Percentiles rank a stretch among this genome's conserved stretches.
Conservation (phyloP, 1,284 basidiomycete species). For the Rhodofomes roseus region DNA sequence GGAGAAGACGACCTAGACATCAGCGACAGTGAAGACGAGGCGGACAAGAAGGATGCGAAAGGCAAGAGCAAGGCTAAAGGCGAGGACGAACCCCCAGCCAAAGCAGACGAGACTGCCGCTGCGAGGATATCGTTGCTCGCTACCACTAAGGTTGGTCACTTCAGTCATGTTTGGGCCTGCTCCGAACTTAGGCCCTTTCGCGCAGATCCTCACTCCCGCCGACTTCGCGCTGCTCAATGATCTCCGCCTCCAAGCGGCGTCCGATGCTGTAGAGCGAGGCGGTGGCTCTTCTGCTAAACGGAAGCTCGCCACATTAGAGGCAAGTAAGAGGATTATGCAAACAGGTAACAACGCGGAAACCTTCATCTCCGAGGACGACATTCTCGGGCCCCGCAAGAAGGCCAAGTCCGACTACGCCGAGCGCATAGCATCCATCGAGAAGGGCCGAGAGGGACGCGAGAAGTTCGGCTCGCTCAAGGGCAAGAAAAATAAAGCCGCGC, state of each 20-base stretch:
- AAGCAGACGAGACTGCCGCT: conserved; percentile 20
- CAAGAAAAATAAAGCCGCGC: conserved; percentile 79
- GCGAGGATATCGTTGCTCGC: conserved; percentile 59
- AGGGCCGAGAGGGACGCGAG: conserved; percentile 93
- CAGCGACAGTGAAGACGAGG: conserved; percentile 85
- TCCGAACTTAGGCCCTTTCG: conserved; percentile 1
- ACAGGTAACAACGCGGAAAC: conserved; percentile 45
- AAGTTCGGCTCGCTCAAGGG: conserved; percentile 91
- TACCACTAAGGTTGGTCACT: conserved; percentile 64
- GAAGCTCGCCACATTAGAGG: conserved; percentile 79
- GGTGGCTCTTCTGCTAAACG: conserved; percentile 82
- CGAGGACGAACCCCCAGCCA: conserved; percentile 17
- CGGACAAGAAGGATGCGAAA: conserved; percentile 38
- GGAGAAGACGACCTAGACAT: conserved; percentile 70
- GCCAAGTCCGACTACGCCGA: conserved; percentile 94
- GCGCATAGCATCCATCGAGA: conserved; percentile 87
- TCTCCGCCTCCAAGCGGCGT: conserved; percentile 82
- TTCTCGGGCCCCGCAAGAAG: conserved; percentile 94
- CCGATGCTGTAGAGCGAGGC: conserved; percentile 65
- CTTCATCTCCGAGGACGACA: conserved; percentile 89
- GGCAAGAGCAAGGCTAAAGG: conserved; percentile 29
- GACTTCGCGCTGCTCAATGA: conserved; percentile 95
- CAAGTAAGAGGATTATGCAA: conserved; percentile 51
- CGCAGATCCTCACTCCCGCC: conserved; percentile 93
- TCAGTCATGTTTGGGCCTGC: neutral